phyloP scores from a whole-genome alignment of 2,329 filamentous ascomycete species.

The Fusarium subglutinans region DNA sequence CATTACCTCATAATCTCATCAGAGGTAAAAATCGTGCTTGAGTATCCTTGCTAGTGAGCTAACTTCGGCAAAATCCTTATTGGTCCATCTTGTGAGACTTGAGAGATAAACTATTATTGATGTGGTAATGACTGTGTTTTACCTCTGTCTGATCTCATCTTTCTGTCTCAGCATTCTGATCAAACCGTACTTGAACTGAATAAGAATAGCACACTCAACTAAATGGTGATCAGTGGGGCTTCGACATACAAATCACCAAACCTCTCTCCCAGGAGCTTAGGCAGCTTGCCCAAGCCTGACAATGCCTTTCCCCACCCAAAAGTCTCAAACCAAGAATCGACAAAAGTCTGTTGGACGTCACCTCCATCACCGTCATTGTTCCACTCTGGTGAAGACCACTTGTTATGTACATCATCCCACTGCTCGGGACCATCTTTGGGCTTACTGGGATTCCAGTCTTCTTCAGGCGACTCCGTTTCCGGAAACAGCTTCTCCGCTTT shows the following conservation, averaged over 20 bases:
- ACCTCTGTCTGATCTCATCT: neutral
- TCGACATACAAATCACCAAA: neutral
- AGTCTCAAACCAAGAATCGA: neutral
- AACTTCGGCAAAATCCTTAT: neutral
- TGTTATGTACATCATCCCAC: neutral
- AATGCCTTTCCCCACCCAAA: neutral
- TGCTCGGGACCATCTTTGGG: neutral
- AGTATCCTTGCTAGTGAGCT: neutral
- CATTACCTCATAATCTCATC: neutral
- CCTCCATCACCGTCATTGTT: neutral
- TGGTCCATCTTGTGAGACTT: neutral
- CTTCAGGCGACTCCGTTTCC: accelerated
- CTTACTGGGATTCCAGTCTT: neutral
- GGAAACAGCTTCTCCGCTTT: neutral
- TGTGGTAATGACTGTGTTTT: neutral
- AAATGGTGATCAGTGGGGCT: neutral
- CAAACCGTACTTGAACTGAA: neutral
- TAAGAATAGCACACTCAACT: neutral
- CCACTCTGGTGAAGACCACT: neutral
- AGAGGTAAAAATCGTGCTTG: too few relatives aligned
- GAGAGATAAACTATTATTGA: neutral
- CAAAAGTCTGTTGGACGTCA: neutral
- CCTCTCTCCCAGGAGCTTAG: neutral
- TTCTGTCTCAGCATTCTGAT: neutral
- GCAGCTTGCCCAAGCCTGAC: neutral